A percentile compares a stretch with the other conserved stretches of the same genome.
phyloP scores from a whole-genome alignment of 2,329 filamentous ascomycete genomes.

The Botrytis medusae region DNA sequence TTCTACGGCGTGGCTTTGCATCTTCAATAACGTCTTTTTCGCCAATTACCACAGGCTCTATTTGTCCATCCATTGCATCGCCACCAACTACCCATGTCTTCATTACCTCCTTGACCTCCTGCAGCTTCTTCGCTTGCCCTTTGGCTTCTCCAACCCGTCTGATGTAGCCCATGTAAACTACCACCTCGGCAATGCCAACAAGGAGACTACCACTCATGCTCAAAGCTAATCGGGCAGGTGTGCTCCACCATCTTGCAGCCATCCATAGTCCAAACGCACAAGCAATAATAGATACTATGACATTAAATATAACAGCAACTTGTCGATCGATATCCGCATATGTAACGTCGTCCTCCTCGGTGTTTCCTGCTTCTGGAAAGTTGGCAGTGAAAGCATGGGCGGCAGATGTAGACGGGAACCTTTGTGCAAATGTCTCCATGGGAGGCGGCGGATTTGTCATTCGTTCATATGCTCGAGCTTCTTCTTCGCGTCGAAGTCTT shows the following conservation, averaged over 20 bases:
- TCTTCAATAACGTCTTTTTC: slow-evolving; percentile 12
- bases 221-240: slow-evolving; percentile 66
- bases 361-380: slow-evolving; percentile 43
- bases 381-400: slow-evolving; percentile 56
- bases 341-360: slow-evolving; percentile 62
- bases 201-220: slow-evolving; percentile 68
- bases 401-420: slow-evolving; percentile 53
- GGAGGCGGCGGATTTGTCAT: slow-evolving; percentile 65
- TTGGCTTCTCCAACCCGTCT: slow-evolving; percentile 70
- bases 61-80: slow-evolving; percentile 34
- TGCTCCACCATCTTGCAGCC: slow-evolving; percentile 72
- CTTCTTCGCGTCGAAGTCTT: slow-evolving; percentile 77
- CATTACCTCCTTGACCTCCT: slow-evolving; percentile 67
- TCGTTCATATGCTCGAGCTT: slow-evolving; percentile 76
- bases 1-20: slow-evolving; percentile 19
- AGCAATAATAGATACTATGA: slow-evolving; percentile 81
- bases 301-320: slow-evolving; percentile 82
- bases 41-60: neutral
- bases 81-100: slow-evolving; percentile 67
- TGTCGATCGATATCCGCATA: slow-evolving; percentile 77
- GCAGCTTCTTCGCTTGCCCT: slow-evolving; percentile 56
- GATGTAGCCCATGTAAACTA: slow-evolving; percentile 73
- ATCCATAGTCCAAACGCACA: slow-evolving; percentile 77
- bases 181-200: slow-evolving; percentile 74
- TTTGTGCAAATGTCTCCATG: slow-evolving; percentile 59